A percentile compares a stretch with the other conserved stretches of the same genome.
Conservation (phyloP, 805 yeast species). For the Komagataella populi region DNA sequence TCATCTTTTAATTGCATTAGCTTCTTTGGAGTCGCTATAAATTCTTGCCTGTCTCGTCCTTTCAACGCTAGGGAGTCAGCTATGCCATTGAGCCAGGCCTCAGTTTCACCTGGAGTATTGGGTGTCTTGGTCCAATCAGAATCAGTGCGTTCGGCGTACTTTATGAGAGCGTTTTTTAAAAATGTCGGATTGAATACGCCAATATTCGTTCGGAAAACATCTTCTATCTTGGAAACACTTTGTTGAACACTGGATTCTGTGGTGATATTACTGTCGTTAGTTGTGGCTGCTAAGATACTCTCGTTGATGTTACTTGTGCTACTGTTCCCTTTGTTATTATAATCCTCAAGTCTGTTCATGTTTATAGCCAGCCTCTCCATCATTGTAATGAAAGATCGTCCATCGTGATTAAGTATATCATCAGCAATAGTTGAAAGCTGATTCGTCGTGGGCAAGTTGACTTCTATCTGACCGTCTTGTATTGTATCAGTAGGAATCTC, state of each 20-base stretch:
- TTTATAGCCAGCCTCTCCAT: slow-evolving; percentile 38
- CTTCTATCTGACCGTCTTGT: neutral
- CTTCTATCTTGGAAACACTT: neutral
- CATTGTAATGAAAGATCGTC: slow-evolving; percentile 64
- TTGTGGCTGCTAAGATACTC: neutral
- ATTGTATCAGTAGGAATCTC: neutral
- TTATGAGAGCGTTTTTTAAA: neutral
- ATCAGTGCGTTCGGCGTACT: slow-evolving; percentile 5
- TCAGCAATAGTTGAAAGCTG: slow-evolving; percentile 56
- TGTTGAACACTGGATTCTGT: slow-evolving; percentile 6
- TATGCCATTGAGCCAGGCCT: neutral
- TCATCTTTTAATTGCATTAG: neutral
- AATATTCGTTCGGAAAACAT: neutral
- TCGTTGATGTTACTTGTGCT: slow-evolving; percentile 22
- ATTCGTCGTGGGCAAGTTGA: neutral
- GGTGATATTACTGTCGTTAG: slow-evolving; percentile 4
- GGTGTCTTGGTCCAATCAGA: slow-evolving; percentile 1
- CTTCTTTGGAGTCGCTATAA: neutral
- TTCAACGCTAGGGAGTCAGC: neutral
- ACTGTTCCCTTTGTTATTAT: slow-evolving; percentile 28
- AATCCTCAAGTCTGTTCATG: neutral
- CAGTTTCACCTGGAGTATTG: neutral
- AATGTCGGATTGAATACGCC: neutral
- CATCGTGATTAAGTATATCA: slow-evolving; percentile 64
- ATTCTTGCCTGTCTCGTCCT: neutral